Percentiles rank a stretch among this genome's conserved stretches.
Conservation (phyloP, 148 eudicot species). For the Chenopodium suecicum region DNA sequence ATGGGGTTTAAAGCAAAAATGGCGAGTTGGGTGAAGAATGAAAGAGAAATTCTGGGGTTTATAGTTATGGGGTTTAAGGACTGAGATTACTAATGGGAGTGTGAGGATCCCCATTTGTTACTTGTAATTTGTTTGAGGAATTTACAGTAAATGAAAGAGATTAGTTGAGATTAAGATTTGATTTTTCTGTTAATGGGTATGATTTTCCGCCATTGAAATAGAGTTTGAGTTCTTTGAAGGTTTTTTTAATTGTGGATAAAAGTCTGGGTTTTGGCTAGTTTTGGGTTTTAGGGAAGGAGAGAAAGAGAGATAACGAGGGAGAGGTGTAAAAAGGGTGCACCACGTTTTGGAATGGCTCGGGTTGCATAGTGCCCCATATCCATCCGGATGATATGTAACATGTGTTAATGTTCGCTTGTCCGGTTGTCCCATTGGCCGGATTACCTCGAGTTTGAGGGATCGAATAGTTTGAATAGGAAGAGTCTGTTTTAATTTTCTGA, state of each 20-base stretch:
- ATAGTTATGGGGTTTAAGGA: slow-evolving; percentile 71
- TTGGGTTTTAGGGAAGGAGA: neutral
- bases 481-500: too few relatives aligned
- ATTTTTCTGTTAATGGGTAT: slow-evolving; percentile 1
- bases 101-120: slow-evolving; percentile 63
- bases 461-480: too few relatives aligned
- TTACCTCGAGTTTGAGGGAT: too few relatives aligned
- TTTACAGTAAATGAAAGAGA: neutral
- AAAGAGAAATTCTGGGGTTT: slow-evolving; percentile 41
- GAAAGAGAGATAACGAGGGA: slow-evolving; percentile 12
- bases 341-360: neutral
- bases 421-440: too few relatives aligned
- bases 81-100: slow-evolving; percentile 61
- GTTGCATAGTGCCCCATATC: neutral
- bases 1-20: slow-evolving; percentile 21
- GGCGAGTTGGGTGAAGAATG: slow-evolving; percentile 32
- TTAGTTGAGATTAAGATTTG: neutral
- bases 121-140: neutral
- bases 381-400: too few relatives aligned
- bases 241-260: neutral
- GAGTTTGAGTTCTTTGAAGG: neutral
- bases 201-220: neutral
- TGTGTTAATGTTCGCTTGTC: too few relatives aligned
- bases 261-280: neutral
- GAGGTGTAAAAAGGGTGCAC: slow-evolving; percentile 11